Base-by-base conservation (phyloP, 148 eudicot genomes). In the Dianthus caryophyllus region DNA sequence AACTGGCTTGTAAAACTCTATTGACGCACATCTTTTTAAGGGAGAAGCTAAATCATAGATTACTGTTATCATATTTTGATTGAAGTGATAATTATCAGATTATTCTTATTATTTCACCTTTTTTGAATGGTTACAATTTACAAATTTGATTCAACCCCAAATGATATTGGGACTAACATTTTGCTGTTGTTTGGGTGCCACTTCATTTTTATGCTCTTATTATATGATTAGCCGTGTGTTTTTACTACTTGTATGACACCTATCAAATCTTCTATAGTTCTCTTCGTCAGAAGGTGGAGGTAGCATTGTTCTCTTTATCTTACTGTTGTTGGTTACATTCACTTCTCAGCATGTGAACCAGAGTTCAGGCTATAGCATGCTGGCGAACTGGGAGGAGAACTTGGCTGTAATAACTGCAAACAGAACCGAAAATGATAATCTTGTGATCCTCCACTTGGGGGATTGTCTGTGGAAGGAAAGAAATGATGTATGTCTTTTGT, bases 361-460 rank as follows among this genome's bases (percentile, higher is more conserved):
- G 89, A 74, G 74, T 73, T 89, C 78, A 67, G 77, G 81, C 66
- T 79, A 67, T 65, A 66, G 78, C 75, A 90, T 94, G 90, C 81
- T 94, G 73, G 93, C 91, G 70, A 80, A 82, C 47, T 94, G 99
- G 99, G 88, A 91, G 76, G 99, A 90, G 80, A 90, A 94, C 83
- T 76, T 94, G 82, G 99, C 99, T 39, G 86, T 90, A 58, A 86
- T 94, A 62, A 85, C 93, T 76, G 96, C 97, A 53, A 94, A 94
- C 66, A 83, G 97, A 80, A 90, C 97, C 8, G 91, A 88, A 70
- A 88, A 86, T 82, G 99, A 94, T 73, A 86, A 94, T 69, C 96
- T 90, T 60, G 99, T 94, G 74, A 96, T 94, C 70, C 79, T 85
- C 73, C 96, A 94, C 79, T 87, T 94, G 49, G 99, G 99, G 70